A percentile compares a stretch with the other conserved stretches of the same genome.
Evolutionary conservation across 2,329 filamentous ascomycete species (phyloP).

Genomic region (Cylindrodendrum hubeiense): DNA sequence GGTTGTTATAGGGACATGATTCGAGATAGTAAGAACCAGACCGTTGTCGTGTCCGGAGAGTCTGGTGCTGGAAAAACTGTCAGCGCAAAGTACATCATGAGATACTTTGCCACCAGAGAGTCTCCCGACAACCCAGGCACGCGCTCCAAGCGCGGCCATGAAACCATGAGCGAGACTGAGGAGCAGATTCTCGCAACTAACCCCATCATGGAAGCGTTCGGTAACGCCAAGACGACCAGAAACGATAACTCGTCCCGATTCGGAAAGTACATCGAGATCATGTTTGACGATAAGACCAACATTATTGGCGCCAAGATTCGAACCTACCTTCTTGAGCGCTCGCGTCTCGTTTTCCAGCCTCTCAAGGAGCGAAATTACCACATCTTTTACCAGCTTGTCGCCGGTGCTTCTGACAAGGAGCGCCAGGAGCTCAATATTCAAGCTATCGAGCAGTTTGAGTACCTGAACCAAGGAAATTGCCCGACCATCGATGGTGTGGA

Average conservation of each 20-base stretch:
- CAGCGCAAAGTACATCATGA: conserved; percentile 99
- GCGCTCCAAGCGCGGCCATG: conserved; percentile 79
- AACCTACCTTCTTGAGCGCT: conserved; percentile 94
- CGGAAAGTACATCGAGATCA: conserved; percentile 99
- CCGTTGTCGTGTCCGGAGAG: conserved; percentile 98
- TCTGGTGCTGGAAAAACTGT: conserved; percentile 99
- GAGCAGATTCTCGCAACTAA: conserved; percentile 99
- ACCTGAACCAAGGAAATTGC: conserved; percentile 93
- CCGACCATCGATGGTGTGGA: conserved; percentile 94
- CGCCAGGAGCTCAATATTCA: conserved; percentile 83
- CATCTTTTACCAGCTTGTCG: conserved; percentile 97
- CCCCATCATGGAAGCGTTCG: conserved; percentile 99
- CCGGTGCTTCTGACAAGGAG: conserved; percentile 88
- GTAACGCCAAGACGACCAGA: conserved; percentile 98
- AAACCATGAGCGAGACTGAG: conserved; percentile 95
- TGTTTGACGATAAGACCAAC: conserved; percentile 95
- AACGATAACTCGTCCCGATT: conserved; percentile 99
- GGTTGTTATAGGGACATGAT: conserved; percentile 85
- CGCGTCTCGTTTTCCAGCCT: conserved; percentile 95
- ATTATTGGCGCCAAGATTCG: conserved; percentile 98
- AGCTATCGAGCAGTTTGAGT: conserved; percentile 91
- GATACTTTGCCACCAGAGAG: conserved; percentile 98
- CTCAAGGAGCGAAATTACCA: conserved; percentile 99
- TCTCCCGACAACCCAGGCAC: conserved; percentile 88
- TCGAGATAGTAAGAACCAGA: conserved; percentile 95